These are phyloP conservation scores for Neonothopanus nambi DNA, from an alignment of 1,284 basidiomycete species.

Conservation along the genomic window DNA sequence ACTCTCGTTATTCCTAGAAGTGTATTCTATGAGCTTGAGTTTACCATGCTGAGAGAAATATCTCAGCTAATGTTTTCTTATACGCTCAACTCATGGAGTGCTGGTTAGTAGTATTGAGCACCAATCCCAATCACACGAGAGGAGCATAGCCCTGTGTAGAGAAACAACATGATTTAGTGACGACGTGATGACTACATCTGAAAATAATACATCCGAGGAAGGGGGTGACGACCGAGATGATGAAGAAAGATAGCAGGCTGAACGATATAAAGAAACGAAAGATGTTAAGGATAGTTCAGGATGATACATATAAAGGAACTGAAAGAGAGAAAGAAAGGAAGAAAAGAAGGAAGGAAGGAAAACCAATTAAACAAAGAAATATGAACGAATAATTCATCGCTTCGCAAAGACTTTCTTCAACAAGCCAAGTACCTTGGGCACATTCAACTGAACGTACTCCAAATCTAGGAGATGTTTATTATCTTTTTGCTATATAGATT, in stretches of 20 bases:
- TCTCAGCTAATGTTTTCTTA: no score
- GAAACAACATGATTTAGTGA: conserved; percentile 6
- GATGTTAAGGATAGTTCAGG: conserved; percentile 15
- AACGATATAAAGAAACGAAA: conserved; percentile 20
- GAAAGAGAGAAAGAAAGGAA: conserved; percentile 21
- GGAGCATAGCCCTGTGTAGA: background rate
- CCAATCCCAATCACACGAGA: no score
- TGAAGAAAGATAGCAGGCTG: conserved; percentile 20
- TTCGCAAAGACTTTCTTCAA: conserved; percentile 91
- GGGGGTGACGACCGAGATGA: conserved; percentile 18
- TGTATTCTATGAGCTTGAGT: no score
- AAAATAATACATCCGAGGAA: conserved; percentile 34
- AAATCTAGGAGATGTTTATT: conserved; percentile 94
- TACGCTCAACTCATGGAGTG: no score
- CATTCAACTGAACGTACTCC: conserved; percentile 97
- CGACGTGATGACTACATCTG: conserved; percentile 13
- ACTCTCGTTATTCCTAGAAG: no score
- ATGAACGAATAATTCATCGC: conserved; percentile 49
- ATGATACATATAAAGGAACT: conserved; percentile 17
- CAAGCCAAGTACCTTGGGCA: conserved; percentile 89
- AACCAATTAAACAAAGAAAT: conserved; percentile 19
- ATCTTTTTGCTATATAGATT: conserved; percentile 84
- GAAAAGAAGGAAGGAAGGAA: conserved; percentile 28
- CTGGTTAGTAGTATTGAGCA: no score
- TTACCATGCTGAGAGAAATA: no score